phyloP scores from a whole-genome alignment of 495 filamentous ascomycete genomes.

The Aspergillus homomorphus region DNA sequence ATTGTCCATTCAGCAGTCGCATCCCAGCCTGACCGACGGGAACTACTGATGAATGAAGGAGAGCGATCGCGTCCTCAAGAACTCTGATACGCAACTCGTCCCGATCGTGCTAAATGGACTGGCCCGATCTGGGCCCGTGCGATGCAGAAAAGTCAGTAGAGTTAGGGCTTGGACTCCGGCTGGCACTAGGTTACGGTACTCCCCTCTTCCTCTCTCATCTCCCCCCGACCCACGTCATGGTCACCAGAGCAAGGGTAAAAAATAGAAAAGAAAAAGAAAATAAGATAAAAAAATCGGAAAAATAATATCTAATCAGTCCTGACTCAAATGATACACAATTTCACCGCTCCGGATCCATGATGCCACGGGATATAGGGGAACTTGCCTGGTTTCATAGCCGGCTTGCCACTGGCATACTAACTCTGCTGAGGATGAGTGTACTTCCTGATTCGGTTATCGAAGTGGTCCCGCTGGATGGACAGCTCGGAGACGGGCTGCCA shows the following conservation, averaged over 20 bases:
- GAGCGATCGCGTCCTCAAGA: neutral
- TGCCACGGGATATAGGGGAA: neutral
- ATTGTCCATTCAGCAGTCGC: neutral
- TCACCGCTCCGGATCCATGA: neutral
- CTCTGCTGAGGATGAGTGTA: no score
- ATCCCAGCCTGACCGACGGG: neutral
- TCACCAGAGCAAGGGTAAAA: neutral
- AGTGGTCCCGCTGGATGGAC: no score
- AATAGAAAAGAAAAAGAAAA: neutral
- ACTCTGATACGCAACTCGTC: neutral
- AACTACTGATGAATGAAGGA: neutral
- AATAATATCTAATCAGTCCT: neutral
- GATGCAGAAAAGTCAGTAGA: neutral
- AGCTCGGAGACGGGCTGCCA: no score
- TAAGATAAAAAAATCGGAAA: neutral
- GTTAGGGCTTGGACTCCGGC: neutral
- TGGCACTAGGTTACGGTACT: neutral
- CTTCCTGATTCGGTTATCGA: no score
- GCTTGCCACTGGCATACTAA: neutral
- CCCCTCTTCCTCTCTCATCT: neutral
- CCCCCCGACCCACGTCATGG: neutral
- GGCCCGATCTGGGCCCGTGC: conserved; percentile 2
- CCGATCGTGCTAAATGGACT: neutral
- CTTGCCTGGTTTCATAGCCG: neutral
- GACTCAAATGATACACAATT: neutral